Conservation (phyloP, 768 basidiomycete species). For the Lepiota subincarnata region DNA sequence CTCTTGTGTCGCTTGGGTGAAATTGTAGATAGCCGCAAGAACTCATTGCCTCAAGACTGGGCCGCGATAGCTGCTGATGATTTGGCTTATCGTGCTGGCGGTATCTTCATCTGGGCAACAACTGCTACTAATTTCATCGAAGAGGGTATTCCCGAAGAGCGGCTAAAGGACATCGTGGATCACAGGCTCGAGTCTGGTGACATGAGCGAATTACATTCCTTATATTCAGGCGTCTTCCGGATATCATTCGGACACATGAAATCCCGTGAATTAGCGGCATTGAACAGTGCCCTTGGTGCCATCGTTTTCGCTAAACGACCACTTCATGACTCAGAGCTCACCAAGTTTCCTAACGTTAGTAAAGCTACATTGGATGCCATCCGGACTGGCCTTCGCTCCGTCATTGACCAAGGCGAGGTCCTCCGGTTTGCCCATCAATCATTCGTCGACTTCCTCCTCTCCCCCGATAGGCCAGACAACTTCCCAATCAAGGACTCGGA, state of each 20-base stretch:
- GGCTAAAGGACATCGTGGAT: conserved; percentile 13
- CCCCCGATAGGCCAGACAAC: conserved; percentile 2
- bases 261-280: conserved; percentile 11
- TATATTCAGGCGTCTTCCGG: conserved; percentile 18
- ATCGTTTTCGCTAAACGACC: conserved; percentile 21
- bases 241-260: conserved; percentile 14
- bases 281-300: conserved; percentile 17
- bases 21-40: too few species aligned
- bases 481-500: conserved; percentile 16
- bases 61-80: too few species aligned
- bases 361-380: conserved; percentile 17
- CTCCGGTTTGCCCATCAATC: conserved; percentile 23
- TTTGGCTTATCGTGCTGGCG: too few species aligned
- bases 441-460: conserved; percentile 24
- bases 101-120: too few species aligned
- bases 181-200: conserved; percentile 12
- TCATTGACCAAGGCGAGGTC: conserved; percentile 13
- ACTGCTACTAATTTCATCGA: conserved; percentile 13
- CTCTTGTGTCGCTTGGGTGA: too few species aligned
- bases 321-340: conserved; percentile 11
- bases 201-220: conserved; percentile 11
- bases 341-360: conserved; percentile 11
- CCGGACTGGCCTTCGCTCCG: conserved; percentile 18
- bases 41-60: too few species aligned
- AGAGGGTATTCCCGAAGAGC: conserved; percentile 14